Evolutionary conservation across 1,284 basidiomycete species (phyloP), one percentile per base, ranked within the genome.

Genomic region (Albatrellus sp.): DNA sequence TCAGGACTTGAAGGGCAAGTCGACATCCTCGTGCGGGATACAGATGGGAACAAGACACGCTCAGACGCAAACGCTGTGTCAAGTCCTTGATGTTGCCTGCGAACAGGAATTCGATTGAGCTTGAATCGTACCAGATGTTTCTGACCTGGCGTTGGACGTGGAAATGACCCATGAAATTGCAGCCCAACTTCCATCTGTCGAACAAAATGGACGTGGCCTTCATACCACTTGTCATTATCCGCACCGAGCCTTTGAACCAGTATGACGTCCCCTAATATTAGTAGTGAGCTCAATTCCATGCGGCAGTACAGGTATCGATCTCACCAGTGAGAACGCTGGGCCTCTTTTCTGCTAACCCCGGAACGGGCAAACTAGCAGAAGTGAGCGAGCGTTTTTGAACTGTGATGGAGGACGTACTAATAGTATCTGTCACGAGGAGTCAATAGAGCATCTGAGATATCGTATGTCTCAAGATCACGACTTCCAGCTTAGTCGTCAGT

Each of bases 331-430:
- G 60, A 3, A 80, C 75, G 50, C 76, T 77, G 0, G 76, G 77
- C 0, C 76, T 65, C 47, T 80, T 81, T 56, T 81, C 79, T 0
- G 79, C 75, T 1, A 83, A 59, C 0, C 77, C 79, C 2, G 72
- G 75, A 2, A 82, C 77, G 2, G 54, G 48, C 8, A 82, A 60
- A 48, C 78, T 80, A 34, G 1, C 41, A 39, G 12, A 14, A 28
- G 41, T 19, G 41, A 29, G 33, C 31, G 37, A 34, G 37, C 20
- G 37, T 14, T 29, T 36, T 34, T 19, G 42, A 16, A 44, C 14
- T 19, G 5, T 24, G 10, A 28, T 2, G 5, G 10, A 11, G 2
- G 17, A 35, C 73, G 46, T 45, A 77, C 76, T 65, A 68, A 52
- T 73, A 71, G 42, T 64, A 66, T 1, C 43, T 46, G 1, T 52